Evolutionary conservation across 352 stramenopile species (phyloP).

Genomic region (Pythium coloratum): DNA sequence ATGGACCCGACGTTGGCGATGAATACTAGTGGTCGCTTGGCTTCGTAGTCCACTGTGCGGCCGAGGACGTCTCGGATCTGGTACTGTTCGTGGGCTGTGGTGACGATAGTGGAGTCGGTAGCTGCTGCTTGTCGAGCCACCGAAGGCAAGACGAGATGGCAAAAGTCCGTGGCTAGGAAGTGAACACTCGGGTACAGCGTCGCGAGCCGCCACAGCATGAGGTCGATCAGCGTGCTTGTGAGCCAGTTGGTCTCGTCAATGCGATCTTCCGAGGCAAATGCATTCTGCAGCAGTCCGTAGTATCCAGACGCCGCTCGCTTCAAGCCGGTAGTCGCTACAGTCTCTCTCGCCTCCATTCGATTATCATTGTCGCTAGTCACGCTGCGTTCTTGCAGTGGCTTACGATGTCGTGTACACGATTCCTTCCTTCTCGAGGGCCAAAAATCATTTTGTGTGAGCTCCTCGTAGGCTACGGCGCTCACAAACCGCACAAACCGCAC

Average conservation of each 20-base stretch:
- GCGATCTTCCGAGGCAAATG: conserved; percentile 54
- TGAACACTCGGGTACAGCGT: conserved; percentile 63
- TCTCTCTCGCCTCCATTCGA: neutral
- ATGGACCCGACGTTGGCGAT: conserved; percentile 78
- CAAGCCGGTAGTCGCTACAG: neutral
- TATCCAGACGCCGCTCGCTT: conserved; percentile 15
- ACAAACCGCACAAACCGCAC: neutral
- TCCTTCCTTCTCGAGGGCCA: neutral
- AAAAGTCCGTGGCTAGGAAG: conserved; percentile 89
- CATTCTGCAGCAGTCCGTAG: conserved; percentile 45
- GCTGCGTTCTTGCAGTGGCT: conserved; percentile 3
- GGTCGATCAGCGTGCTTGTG: conserved; percentile 80
- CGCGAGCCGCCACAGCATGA: conserved; percentile 83
- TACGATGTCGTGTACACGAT: neutral
- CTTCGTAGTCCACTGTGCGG: conserved; percentile 54
- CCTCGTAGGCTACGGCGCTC: neutral
- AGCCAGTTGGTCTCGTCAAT: conserved; percentile 85
- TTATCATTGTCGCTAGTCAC: neutral
- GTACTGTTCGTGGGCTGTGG: conserved; percentile 18
- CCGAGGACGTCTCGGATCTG: conserved; percentile 75
- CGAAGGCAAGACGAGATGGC: conserved; percentile 57
- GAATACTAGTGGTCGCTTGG: conserved; percentile 72
- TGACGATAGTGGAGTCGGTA: neutral
- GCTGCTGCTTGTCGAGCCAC: conserved; percentile 14
- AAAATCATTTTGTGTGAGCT: neutral